Evolutionary conservation across 2,329 filamentous ascomycete species (phyloP), one percentile per base, ranked within the genome.

Genomic region (Aspergillus pseudonomiae): DNA sequence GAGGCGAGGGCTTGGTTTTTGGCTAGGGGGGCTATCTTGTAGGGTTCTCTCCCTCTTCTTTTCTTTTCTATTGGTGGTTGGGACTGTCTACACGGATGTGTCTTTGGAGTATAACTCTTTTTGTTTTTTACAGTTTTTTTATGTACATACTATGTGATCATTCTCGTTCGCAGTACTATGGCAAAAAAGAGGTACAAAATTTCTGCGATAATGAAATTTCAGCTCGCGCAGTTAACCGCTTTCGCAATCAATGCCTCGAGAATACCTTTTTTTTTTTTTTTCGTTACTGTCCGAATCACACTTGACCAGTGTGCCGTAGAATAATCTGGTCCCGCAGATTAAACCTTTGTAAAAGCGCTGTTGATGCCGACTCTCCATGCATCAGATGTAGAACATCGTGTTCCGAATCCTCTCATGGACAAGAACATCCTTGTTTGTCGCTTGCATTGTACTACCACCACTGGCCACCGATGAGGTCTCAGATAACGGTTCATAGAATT

Each of bases 1-100:
- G 63, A 65, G 21, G 67, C 68, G 3, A 66, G 62, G 46, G 68
- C 69, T 16, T 75, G 73, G 73, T 74, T 73, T 59, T 62, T 65
- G 52, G 50, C 59, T 11, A 65, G 68, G 34, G 70, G 68, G 1
- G 60, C 60, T 50, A 58, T 69, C 21, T 43, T 72, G 14, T 69
- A 61, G 43, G 2, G n/a, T 28, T 16, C 0, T 7, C 16, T 30
- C 30, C 24, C n/a, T 24, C 12, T 24, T 12, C 7, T 1, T 45
- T 6, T 2, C 10, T 12, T 19, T 24, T 24, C 3, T 21, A 21
- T 11, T 12, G 14, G 2, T 6, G 7, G 36, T 1, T 41, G 19
- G 4, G 9, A 3, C 14, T 41, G 16, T n/a, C 16, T 6, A 6
- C n/a, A n/a, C 19, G 16, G 4, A 41, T 7, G 19, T 41, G 16